Percentiles rank a stretch among this genome's conserved stretches.
phyloP scores from a whole-genome alignment of 768 basidiomycete species.

The Trametes meyenii region DNA sequence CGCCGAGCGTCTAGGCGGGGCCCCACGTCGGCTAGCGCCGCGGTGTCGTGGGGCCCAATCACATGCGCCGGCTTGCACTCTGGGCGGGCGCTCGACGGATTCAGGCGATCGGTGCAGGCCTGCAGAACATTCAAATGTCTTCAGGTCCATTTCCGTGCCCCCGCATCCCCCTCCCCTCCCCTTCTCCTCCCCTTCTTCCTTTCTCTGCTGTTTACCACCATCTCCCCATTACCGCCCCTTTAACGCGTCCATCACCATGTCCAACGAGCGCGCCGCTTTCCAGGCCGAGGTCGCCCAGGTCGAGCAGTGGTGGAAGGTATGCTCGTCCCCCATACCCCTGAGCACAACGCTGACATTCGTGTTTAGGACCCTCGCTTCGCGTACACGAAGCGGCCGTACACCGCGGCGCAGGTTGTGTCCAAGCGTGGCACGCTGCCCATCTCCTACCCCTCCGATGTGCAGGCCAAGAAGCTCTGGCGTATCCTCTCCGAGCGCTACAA shows the following conservation, averaged over 20 bases:
- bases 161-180: slow-evolving; percentile 24
- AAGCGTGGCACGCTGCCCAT: slow-evolving; percentile 90
- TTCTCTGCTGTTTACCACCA: slow-evolving; percentile 9
- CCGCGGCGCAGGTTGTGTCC: slow-evolving; percentile 88
- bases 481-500: slow-evolving; percentile 77
- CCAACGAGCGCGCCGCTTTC: slow-evolving; percentile 70
- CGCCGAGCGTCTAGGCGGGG: slow-evolving; percentile 22
- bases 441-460: slow-evolving; percentile 81
- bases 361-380: slow-evolving; percentile 84
- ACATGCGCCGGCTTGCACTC: slow-evolving; percentile 18
- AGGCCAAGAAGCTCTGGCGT: slow-evolving; percentile 85
- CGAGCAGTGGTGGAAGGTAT: slow-evolving; percentile 92
- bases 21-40: slow-evolving; percentile 18
- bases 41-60: slow-evolving; percentile 16
- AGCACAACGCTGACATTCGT: neutral
- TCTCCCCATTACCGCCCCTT: neutral
- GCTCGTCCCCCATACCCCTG: slow-evolving; percentile 21
- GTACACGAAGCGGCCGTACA: slow-evolving; percentile 87
- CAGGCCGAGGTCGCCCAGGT: slow-evolving; percentile 81
- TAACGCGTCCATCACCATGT: slow-evolving; percentile 44
- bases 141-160: slow-evolving; percentile 12
- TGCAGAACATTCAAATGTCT: slow-evolving; percentile 19
- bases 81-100: slow-evolving; percentile 8
- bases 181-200: slow-evolving; percentile 2
- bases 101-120: slow-evolving; percentile 25